phyloP scores from a whole-genome alignment of 2,329 filamentous ascomycete species.

The Dryadomyces sulphureus region DNA sequence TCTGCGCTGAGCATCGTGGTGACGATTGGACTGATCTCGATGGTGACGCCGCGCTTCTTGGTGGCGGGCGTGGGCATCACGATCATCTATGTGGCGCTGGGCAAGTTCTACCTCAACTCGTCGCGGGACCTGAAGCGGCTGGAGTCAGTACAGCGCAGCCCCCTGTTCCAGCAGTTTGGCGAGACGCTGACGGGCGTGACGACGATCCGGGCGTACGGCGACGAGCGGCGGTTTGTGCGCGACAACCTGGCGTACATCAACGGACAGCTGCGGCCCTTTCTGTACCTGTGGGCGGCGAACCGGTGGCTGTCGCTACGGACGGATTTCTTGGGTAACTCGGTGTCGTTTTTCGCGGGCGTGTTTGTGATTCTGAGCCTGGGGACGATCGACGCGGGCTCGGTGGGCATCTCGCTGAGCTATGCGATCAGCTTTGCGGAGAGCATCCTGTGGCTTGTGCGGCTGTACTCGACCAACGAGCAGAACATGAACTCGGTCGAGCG shows the following conservation, averaged over 20 bases:
- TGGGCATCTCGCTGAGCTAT: slow-evolving; percentile 87
- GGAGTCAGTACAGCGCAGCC: slow-evolving; percentile 87
- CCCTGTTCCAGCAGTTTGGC: slow-evolving; percentile 93
- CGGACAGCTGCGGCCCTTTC: slow-evolving; percentile 80
- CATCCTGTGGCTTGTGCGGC: slow-evolving; percentile 84
- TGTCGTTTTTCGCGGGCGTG: slow-evolving; percentile 83
- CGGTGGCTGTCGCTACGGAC: slow-evolving; percentile 91
- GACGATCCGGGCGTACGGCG: slow-evolving; percentile 91
- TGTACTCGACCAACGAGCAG: slow-evolving; percentile 92
- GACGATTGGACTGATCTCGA: slow-evolving; percentile 73
- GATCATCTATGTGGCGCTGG: slow-evolving; percentile 66
- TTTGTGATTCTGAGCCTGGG: slow-evolving; percentile 80
- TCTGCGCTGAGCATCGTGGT: slow-evolving; percentile 57
- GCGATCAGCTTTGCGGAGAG: slow-evolving; percentile 96
- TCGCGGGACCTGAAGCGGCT: slow-evolving; percentile 93
- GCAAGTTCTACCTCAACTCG: slow-evolving; percentile 75
- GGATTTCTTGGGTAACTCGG: slow-evolving; percentile 77
- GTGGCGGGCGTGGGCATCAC: slow-evolving; percentile 78
- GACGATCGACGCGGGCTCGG: slow-evolving; percentile 75
- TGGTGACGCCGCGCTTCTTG: slow-evolving; percentile 82
- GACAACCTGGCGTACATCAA: slow-evolving; percentile 86
- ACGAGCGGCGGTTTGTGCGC: slow-evolving; percentile 81
- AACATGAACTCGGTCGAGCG: slow-evolving; percentile 99
- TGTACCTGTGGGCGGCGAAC: slow-evolving; percentile 93
- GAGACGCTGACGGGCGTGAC: slow-evolving; percentile 91